Conservation (phyloP, 495 filamentous ascomycete genomes). For the Elasticomyces elasticus region DNA sequence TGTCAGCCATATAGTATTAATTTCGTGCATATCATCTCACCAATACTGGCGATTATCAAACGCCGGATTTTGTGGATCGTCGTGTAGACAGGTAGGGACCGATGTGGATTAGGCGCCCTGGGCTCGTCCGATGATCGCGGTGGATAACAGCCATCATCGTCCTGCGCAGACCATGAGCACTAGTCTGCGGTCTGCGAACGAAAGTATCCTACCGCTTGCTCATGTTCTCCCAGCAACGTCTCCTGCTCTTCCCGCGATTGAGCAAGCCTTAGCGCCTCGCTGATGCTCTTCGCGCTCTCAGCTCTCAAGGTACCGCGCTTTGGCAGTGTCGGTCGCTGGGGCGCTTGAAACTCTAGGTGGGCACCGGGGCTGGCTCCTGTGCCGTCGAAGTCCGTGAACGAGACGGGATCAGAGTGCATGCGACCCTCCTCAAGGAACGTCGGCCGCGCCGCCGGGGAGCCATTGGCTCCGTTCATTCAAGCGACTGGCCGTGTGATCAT, state of each 20-base stretch:
- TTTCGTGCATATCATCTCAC: background rate
- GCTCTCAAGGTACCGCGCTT: conserved; percentile 14
- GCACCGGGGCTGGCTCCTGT: background rate
- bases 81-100: conserved; percentile 25
- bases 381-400: background rate
- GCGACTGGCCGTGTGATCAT: background rate
- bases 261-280: conserved; percentile 28
- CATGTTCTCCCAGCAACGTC: conserved; percentile 28
- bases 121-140: conserved; percentile 18
- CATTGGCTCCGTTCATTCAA: background rate
- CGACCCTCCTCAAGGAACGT: conserved; percentile 2
- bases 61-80: conserved; percentile 28
- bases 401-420: background rate
- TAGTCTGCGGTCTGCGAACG: background rate
- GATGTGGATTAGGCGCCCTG: conserved; percentile 29
- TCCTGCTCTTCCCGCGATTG: conserved; percentile 32
- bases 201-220: conserved; percentile 16
- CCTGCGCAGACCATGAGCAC: conserved; percentile 2
- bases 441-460: background rate
- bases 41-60: conserved; percentile 20
- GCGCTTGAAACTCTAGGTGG: conserved; percentile 13
- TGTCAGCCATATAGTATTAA: conserved; percentile 1
- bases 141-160: conserved; percentile 30
- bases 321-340: conserved; percentile 5
- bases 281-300: conserved; percentile 25